Evolutionary conservation across 345 rosid species (phyloP).

Genomic region (Leavenworthia alabamica): DNA sequence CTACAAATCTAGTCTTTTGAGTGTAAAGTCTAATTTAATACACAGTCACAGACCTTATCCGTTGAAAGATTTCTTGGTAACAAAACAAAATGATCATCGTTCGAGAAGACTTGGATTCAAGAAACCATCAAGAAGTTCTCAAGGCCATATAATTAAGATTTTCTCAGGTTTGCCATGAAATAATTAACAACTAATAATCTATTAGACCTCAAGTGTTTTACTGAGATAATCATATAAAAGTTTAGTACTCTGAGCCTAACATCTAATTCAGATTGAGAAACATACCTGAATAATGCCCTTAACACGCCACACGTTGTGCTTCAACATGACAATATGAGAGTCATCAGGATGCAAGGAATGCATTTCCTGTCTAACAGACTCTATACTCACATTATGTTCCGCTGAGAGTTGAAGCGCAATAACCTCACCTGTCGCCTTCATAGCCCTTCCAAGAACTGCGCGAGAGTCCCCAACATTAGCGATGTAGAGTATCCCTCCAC

Average conservation of each 20-base stretch:
- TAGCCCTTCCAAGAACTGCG: slow-evolving; percentile 81
- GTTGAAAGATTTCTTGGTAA: neutral
- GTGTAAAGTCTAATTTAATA: neutral
- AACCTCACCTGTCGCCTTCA: slow-evolving; percentile 82
- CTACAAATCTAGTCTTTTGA: neutral
- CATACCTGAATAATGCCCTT: slow-evolving; percentile 93
- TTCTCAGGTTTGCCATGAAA: neutral
- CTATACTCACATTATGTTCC: slow-evolving; percentile 83
- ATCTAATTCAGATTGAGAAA: neutral
- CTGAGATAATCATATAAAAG: slow-evolving; percentile 4
- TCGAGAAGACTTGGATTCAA: neutral
- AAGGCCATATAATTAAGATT: neutral
- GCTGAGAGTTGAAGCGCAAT: slow-evolving; percentile 82
- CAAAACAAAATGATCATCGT: neutral
- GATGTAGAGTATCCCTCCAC: slow-evolving; percentile 66
- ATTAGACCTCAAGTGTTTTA: neutral
- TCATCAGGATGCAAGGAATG: slow-evolving; percentile 86
- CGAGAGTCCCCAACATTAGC: slow-evolving; percentile 97
- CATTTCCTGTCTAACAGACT: slow-evolving; percentile 90
- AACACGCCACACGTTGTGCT: slow-evolving; percentile 96
- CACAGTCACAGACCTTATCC: neutral
- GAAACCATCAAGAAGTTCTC: slow-evolving; percentile 9
- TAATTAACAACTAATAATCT: neutral
- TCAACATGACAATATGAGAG: slow-evolving; percentile 69
- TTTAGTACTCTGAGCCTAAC: neutral